phyloP scores from a whole-genome alignment of 306 rosid species.

The Corylus avellana region DNA sequence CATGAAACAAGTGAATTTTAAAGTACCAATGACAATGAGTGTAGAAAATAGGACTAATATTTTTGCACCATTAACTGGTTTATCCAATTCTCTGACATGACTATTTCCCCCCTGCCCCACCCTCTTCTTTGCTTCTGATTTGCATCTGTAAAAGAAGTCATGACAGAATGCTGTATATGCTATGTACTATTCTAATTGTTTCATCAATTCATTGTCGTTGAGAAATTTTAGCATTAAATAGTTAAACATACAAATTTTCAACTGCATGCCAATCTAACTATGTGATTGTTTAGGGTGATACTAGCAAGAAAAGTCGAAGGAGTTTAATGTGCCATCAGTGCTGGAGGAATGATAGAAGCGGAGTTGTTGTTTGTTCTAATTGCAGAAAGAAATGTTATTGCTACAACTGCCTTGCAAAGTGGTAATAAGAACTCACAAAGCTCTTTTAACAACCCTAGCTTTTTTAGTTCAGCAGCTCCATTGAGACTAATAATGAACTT shows the following conservation, averaged over 20 bases:
- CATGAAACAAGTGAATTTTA: not conserved
- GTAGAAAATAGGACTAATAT: not conserved
- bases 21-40: not conserved
- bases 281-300: constrained; percentile 41
- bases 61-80: not conserved
- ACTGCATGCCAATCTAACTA: constrained; percentile 16
- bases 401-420: constrained; percentile 57
- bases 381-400: constrained; percentile 65
- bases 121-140: not conserved
- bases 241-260: not conserved
- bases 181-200: not conserved
- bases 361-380: constrained; percentile 41
- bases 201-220: constrained; percentile 14
- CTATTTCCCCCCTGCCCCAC: not conserved
- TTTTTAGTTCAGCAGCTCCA: not conserved
- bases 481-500: constrained; percentile 13
- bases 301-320: constrained; percentile 24
- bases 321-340: constrained; percentile 64
- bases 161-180: not conserved
- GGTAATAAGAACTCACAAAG: constrained; percentile 38
- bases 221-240: constrained; percentile 7
- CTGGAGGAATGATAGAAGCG: constrained; percentile 40
- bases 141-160: not conserved
- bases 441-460: not conserved
- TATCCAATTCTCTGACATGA: not conserved